Conservation (phyloP, 352 stramenopile genomes). For the Phytophthora sp. region DNA sequence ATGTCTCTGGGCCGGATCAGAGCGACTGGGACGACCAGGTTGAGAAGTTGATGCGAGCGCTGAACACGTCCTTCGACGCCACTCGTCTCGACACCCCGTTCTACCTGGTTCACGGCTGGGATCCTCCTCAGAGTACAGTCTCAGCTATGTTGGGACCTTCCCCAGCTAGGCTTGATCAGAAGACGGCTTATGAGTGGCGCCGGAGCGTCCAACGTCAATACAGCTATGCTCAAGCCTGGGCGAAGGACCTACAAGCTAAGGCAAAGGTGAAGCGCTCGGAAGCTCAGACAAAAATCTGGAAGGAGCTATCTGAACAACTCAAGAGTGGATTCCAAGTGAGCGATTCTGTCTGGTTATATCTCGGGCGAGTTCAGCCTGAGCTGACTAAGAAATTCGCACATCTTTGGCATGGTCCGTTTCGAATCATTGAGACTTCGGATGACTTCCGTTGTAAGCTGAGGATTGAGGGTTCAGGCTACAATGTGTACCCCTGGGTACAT, state of each 20-base stretch:
- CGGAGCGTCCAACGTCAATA: no score
- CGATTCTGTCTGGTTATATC: background rate
- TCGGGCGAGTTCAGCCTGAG: background rate
- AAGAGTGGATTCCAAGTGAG: background rate
- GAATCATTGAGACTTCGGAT: background rate
- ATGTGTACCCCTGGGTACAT: background rate
- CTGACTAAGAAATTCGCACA: background rate
- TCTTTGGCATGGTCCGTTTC: background rate
- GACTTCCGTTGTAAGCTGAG: background rate
- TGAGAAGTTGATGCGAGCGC: background rate
- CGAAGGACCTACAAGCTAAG: background rate
- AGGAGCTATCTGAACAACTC: background rate
- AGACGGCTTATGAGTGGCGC: no score
- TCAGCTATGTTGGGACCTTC: no score
- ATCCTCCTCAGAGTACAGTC: no score
- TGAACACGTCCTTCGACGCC: background rate
- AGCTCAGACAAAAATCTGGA: background rate
- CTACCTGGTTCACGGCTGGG: no score
- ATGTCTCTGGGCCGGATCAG: background rate
- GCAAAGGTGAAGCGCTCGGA: background rate
- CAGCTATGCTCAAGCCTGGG: background rate
- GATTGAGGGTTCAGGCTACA: background rate
- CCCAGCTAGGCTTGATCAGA: no score
- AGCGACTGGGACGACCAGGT: background rate
- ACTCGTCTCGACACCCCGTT: background rate